These are phyloP conservation scores for Didymella arachidicola DNA, from an alignment of 2,329 filamentous ascomycete species.

Conservation along the genomic window DNA sequence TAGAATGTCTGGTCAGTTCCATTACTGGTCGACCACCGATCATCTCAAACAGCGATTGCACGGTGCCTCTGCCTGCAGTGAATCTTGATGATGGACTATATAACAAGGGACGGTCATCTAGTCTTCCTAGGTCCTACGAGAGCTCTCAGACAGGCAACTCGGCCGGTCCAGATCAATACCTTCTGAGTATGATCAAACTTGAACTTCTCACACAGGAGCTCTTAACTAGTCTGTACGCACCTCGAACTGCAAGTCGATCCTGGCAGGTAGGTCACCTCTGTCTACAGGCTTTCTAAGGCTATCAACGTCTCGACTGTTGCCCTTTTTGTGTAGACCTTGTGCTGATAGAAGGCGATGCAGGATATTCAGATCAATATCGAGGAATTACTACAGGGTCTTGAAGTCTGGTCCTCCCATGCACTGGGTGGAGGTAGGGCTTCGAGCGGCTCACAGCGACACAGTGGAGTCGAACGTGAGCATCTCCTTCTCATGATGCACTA, in stretches of 20 bases:
- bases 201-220: conserved; percentile 45
- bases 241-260: conserved; percentile 41
- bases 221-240: conserved; percentile 47
- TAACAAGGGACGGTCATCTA: background rate
- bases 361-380: conserved; percentile 44
- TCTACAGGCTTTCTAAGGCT: too few relatives aligned
- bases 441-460: background rate
- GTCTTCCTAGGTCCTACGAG: background rate
- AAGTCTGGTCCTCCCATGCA: conserved; percentile 42
- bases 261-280: conserved; percentile 41
- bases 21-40: conserved; percentile 52
- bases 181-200: conserved; percentile 33
- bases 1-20: conserved; percentile 49
- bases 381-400: conserved; percentile 40
- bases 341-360: conserved; percentile 17
- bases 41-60: conserved; percentile 45
- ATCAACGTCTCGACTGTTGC: too few relatives aligned
- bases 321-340: background rate
- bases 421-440: conserved; percentile 8
- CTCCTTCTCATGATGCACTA: conserved; percentile 39
- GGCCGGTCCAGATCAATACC: conserved; percentile 8
- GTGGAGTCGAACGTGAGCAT: conserved; percentile 24
- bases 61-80: conserved; percentile 38
- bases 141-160: background rate
- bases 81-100: background rate